Base-by-base conservation (phyloP, 768 basidiomycete genomes). In the Lentinula edodes region DNA sequence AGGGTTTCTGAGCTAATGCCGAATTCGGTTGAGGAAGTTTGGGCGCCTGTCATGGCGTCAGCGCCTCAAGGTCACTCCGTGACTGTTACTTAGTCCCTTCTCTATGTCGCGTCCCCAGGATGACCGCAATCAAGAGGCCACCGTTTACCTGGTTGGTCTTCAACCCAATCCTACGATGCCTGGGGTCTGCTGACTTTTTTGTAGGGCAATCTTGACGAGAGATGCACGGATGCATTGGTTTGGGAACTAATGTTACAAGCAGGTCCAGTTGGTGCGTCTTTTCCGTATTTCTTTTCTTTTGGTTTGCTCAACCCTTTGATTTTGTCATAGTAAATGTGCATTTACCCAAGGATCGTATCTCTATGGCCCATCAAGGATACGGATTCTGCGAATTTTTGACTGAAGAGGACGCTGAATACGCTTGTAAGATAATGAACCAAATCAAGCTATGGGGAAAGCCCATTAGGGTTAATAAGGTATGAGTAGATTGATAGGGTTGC, bases 391-490 rank as follows among this genome's bases (percentile, higher is more conserved):
- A 99, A 80, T 98, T 99, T 75, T 79, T 96, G 75, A 95, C 95
- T 42, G 95, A 98, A 78, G 95, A 97, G 74, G 97, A 98, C 77
- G 95, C 97, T 64, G 97, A 99, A 76, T 99, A 99, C 75, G 96
- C 95, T 61, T 98, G 96, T 83, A 97, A 98, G 82, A 98, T 98
- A 68, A 98, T 98, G 96, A 99, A 99, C 73, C 96, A 98, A 81
- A 98, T 99, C 72, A 99, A 99, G 75, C 75, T 99, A 58, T 99
- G 91, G 86, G 97, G 97, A 28, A 98, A 98, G 72, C 97, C 97
- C 36, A 97, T 99, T 62, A 83, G 97, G 66, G 96, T 99, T 65
- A 98, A 98, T 83, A 99, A 98, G 89, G 94, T 91, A 65, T 70
- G 87, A 78, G 54, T 50, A 67, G 70, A 67, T 68, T 65, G n/a